Evolutionary conservation across 78 protist genomes (phyloP).

Genomic region (Tieghemostelium lacteum): DNA sequence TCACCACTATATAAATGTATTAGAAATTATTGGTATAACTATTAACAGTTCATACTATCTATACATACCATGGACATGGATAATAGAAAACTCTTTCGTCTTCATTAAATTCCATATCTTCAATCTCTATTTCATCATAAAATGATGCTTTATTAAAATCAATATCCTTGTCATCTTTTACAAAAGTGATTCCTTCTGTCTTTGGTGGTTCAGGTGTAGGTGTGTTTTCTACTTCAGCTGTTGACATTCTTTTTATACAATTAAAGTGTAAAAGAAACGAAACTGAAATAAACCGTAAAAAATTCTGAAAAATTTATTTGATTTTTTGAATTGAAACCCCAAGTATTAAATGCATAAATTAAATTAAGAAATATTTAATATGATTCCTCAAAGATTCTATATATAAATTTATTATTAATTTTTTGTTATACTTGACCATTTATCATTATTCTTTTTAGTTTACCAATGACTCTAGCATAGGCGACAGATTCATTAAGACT

Average conservation of each 20-base stretch:
- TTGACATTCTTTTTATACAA: too few species aligned
- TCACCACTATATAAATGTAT: slow-evolving; percentile 46
- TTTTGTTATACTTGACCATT: too few species aligned
- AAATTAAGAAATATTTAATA: too few species aligned
- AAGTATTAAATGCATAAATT: too few species aligned
- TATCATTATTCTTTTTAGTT: slow-evolving; percentile 59
- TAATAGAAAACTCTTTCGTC: slow-evolving; percentile 70
- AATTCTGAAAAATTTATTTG: too few species aligned
- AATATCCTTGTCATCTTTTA: not conserved
- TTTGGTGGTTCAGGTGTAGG: slow-evolving; percentile 10
- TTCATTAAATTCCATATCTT: slow-evolving; percentile 81
- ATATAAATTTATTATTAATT: too few species aligned
- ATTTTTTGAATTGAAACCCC: too few species aligned
- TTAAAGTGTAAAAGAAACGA: too few species aligned
- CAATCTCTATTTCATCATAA: slow-evolving; percentile 80
- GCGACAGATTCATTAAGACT: slow-evolving; percentile 21
- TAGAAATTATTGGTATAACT: too few species aligned
- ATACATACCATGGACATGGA: slow-evolving; percentile 79
- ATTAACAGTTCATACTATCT: not conserved
- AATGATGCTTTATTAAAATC: slow-evolving; percentile 19
- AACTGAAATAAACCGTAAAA: too few species aligned
- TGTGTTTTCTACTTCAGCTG: not conserved
- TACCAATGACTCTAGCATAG: slow-evolving; percentile 31
- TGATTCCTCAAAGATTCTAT: too few species aligned
- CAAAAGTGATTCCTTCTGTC: not conserved